Evolutionary conservation across 2,329 filamentous ascomycete species (phyloP).

Genomic region (Helotiales sp.): DNA sequence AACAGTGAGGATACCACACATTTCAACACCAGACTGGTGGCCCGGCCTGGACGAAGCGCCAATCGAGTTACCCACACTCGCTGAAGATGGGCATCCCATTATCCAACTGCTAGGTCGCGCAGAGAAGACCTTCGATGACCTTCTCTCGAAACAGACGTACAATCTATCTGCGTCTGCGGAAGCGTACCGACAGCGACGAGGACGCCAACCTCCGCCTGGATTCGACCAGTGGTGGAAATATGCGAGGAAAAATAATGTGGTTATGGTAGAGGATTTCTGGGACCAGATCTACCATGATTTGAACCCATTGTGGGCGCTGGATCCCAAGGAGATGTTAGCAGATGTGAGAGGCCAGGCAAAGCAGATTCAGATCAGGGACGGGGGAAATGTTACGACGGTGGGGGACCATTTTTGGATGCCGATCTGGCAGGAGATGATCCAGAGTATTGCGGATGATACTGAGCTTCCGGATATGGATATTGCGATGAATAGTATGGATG

Average conservation of each 20-base stretch:
- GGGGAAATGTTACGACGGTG: slow-evolving; percentile 53
- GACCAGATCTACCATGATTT: slow-evolving; percentile 58
- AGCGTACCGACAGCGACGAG: slow-evolving; percentile 59
- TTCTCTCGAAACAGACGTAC: slow-evolving; percentile 48
- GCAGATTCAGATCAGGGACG: slow-evolving; percentile 61
- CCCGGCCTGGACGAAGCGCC: not conserved
- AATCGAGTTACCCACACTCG: not conserved
- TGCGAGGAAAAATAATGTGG: slow-evolving; percentile 54
- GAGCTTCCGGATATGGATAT: slow-evolving; percentile 68
- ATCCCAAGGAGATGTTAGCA: slow-evolving; percentile 53
- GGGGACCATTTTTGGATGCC: slow-evolving; percentile 47
- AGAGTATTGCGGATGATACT: slow-evolving; percentile 49
- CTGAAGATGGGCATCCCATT: slow-evolving; percentile 47
- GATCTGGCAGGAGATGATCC: slow-evolving; percentile 45
- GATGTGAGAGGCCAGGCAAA: slow-evolving; percentile 61
- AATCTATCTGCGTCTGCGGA: slow-evolving; percentile 51
- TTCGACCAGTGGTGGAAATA: slow-evolving; percentile 65
- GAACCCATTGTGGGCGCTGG: slow-evolving; percentile 52
- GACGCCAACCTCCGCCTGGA: slow-evolving; percentile 64
- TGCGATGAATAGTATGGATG: slow-evolving; percentile 67
- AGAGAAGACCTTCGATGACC: slow-evolving; percentile 45
- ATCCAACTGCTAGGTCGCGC: slow-evolving; percentile 50
- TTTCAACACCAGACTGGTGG: not conserved
- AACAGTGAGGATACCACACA: slow-evolving; percentile 2
- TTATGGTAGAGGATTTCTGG: slow-evolving; percentile 64